Percentiles rank a stretch among this genome's conserved stretches.
These are phyloP conservation scores for Rhizopogon vinicolor DNA, from an alignment of 768 basidiomycete species.

Conservation along the genomic window DNA sequence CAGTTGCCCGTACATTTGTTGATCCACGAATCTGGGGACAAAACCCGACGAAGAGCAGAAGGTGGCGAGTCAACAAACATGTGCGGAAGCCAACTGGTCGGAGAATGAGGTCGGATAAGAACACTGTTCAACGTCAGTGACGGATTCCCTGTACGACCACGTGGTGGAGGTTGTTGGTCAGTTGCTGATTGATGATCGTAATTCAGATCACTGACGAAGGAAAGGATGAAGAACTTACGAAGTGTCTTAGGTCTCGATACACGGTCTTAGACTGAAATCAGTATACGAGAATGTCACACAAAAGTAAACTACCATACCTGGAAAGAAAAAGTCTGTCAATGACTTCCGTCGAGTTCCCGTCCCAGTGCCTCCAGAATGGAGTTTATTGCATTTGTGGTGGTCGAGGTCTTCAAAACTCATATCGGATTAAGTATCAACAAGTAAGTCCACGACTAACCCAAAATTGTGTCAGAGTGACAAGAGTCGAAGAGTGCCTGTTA, in stretches of 20 bases:
- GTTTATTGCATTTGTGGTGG: slow-evolving; percentile 21
- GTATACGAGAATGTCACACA: background rate
- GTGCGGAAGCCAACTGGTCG: background rate
- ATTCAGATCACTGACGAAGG: background rate
- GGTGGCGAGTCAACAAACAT: slow-evolving; percentile 17
- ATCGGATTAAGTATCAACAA: background rate
- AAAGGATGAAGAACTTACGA: background rate
- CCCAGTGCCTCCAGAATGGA: background rate
- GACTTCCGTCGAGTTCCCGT: background rate
- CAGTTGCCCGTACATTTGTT: slow-evolving; percentile 16
- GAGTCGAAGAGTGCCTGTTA: slow-evolving; percentile 24
- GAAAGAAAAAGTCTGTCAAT: background rate
- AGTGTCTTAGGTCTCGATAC: background rate
- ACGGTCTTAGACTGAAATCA: background rate
- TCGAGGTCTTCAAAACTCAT: slow-evolving; percentile 17
- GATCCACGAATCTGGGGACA: slow-evolving; percentile 14
- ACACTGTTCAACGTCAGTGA: background rate
- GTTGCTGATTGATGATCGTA: background rate
- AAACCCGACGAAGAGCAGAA: slow-evolving; percentile 7
- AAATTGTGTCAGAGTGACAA: slow-evolving; percentile 24
- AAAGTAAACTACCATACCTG: background rate
- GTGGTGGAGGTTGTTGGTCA: background rate
- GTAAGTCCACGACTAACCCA: slow-evolving; percentile 10
- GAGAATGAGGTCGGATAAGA: background rate
- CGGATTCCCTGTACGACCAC: background rate